Evolutionary conservation across 257 asterid species (phyloP), one percentile per base, ranked within the genome.

Genomic region (Penstemon newberryi): DNA sequence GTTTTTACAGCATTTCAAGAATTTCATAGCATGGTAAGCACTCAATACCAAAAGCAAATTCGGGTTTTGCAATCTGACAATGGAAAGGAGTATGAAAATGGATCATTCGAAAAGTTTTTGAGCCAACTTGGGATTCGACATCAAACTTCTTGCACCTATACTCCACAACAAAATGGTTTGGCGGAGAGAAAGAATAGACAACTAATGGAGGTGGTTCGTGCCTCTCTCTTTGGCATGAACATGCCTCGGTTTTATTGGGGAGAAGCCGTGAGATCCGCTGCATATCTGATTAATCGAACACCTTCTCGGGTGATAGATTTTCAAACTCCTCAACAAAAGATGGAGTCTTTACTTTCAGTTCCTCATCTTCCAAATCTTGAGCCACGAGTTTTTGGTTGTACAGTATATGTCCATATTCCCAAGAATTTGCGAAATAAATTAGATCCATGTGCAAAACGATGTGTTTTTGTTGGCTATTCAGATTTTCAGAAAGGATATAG

Each of bases 361-460:
- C 19, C 71, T 0, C 56, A 33, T 4, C 1, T 42, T 3, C 40
- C 56, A 0, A 63, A 55, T 36, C 64, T 69, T 9, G 66, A 75
- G 55, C 79, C 79, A 0, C 11, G 47, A n/a, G 33, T 58, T 12
- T 73, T 73, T 66, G 64, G 77, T 0, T 73, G 67, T n/a, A 63
- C 73, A 2, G 7, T n/a, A 9, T 69, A 42, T 69, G 71, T 60
- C 11, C 79, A 75, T 10, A 49, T 72, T 8, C 72, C 72, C 3
- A 56, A 73, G 3, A 13, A 5, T 6, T 11, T 44, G 7, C 6
- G 66, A 12, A 33, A 8, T 19, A 65, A 66, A 41, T 39, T 68
- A 1, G 74, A 61, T 11, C 79, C 75, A 0, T 8, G 56, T 25
- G 56, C 64, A 5, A 52, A 38, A 19, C 2, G 42, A 0, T 74